These are phyloP conservation scores for Psilocybe azurescens DNA, from an alignment of 768 basidiomycete genomes.

Conservation along the genomic window DNA sequence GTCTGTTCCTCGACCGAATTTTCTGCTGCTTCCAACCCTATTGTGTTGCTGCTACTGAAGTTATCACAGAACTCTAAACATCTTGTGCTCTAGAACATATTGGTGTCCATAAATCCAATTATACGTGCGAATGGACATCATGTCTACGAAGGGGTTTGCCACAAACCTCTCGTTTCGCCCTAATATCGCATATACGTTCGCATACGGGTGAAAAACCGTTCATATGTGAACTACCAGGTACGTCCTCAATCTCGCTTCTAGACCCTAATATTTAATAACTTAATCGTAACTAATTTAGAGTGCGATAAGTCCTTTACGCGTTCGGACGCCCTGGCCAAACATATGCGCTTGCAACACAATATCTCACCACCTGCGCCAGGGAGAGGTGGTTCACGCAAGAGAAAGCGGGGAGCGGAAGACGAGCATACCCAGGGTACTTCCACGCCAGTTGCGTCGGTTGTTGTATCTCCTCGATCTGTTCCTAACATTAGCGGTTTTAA, in stretches of 20 bases:
- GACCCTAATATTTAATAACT: not conserved
- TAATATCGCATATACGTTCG: conserved; percentile 88
- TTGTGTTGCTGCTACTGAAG: not conserved
- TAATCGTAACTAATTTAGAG: conserved; percentile 49
- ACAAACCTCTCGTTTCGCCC: conserved; percentile 88
- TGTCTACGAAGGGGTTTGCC: conserved; percentile 81
- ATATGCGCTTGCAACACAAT: conserved; percentile 89
- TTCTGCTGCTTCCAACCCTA: not conserved
- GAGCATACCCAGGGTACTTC: conserved; percentile 28
- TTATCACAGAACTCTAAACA: conserved; percentile 5
- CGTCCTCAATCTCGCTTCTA: conserved; percentile 28
- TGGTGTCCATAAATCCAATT: conserved; percentile 81
- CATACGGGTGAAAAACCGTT: conserved; percentile 97
- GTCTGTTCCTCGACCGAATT: conserved; percentile 1
- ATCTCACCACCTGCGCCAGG: conserved; percentile 76
- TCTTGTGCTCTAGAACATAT: conserved; percentile 65
- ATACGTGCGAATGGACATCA: conserved; percentile 89
- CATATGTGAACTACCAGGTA: conserved; percentile 80
- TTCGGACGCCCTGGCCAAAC: conserved; percentile 91
- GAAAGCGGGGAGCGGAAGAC: conserved; percentile 62
- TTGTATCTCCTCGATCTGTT: conserved; percentile 31
- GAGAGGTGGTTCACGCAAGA: conserved; percentile 71
- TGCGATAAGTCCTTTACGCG: conserved; percentile 96
- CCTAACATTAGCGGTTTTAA: conserved; percentile 45
- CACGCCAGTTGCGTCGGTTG: conserved; percentile 25